Evolutionary conservation across 805 yeast genomes (phyloP).

Genomic region (Candida easanensis): DNA sequence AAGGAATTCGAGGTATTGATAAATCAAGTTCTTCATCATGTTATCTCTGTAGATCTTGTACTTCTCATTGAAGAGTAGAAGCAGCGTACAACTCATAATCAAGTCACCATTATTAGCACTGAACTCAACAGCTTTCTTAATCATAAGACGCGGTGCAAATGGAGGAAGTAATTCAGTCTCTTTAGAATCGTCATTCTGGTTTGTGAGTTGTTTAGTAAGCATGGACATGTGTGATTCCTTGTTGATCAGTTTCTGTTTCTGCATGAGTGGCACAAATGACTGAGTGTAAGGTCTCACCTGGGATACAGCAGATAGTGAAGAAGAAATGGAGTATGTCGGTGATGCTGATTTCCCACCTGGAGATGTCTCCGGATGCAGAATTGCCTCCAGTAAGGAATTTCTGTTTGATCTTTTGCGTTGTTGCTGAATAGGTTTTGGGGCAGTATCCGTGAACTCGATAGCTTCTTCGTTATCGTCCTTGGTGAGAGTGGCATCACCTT

Average conservation of each 20-base stretch:
- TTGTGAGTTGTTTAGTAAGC: constrained; percentile 26
- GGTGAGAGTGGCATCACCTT: not conserved
- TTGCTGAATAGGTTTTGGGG: constrained; percentile 19
- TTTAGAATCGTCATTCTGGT: constrained; percentile 11
- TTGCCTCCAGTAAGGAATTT: constrained; percentile 27
- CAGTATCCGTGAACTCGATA: constrained; percentile 17
- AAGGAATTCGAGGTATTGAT: constrained; percentile 52
- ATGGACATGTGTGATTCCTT: constrained; percentile 22
- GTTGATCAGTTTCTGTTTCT: constrained; percentile 8
- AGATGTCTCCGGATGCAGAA: constrained; percentile 20
- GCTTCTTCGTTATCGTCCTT: constrained; percentile 25
- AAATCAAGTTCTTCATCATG: constrained; percentile 53
- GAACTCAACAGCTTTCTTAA: constrained; percentile 51
- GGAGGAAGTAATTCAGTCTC: constrained; percentile 36
- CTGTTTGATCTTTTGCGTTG: constrained; percentile 17
- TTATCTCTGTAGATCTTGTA: constrained; percentile 31
- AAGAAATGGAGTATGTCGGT: constrained; percentile 23
- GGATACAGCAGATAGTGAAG: constrained; percentile 16
- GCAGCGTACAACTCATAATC: constrained; percentile 54
- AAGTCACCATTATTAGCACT: constrained; percentile 63
- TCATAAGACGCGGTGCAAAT: constrained; percentile 53
- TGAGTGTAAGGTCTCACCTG: constrained; percentile 17
- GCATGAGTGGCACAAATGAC: constrained; percentile 13
- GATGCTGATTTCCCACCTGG: constrained; percentile 23
- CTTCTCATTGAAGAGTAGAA: constrained; percentile 48